These are phyloP conservation scores for Thymus mandschuricus DNA, from an alignment of 257 asterid species.

Conservation along the genomic window DNA sequence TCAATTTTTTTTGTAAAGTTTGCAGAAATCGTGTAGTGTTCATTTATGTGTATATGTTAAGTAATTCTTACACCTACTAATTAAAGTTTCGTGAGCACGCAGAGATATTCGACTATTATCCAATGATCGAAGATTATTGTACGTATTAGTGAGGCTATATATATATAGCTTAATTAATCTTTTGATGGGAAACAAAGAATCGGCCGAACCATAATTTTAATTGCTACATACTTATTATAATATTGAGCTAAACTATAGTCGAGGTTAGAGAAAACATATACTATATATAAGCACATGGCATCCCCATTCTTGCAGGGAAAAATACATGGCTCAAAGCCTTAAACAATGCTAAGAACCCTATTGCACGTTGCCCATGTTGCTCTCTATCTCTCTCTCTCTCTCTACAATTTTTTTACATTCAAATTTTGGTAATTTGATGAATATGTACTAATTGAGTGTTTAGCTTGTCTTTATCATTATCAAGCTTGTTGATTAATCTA, in stretches of 20 bases:
- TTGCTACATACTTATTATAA: slow-evolving; percentile 4
- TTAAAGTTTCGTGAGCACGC: slow-evolving; percentile 8
- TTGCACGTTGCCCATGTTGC: background rate
- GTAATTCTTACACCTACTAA: background rate
- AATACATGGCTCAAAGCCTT: slow-evolving; percentile 41
- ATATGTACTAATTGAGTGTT: slow-evolving; percentile 21
- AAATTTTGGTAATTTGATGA: background rate
- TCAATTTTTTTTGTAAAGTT: slow-evolving; percentile 9
- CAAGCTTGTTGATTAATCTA: slow-evolving; percentile 46
- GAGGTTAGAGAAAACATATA: slow-evolving; percentile 26
- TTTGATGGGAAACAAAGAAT: slow-evolving; percentile 40
- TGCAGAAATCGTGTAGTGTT: slow-evolving; percentile 9
- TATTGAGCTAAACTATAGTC: slow-evolving; percentile 26
- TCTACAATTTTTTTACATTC: background rate
- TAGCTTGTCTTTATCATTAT: slow-evolving; percentile 46
- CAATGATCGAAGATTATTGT: background rate
- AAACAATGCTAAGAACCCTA: slow-evolving; percentile 10
- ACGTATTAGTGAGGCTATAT: background rate
- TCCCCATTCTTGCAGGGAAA: slow-evolving; percentile 50
- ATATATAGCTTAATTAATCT: background rate
- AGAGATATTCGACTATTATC: background rate
- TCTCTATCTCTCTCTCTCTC: no score
- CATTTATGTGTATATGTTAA: background rate
- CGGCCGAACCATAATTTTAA: slow-evolving; percentile 43
- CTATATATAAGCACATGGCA: slow-evolving; percentile 50